These are phyloP conservation scores for Metschnikowia bowlesiae DNA, from an alignment of 805 yeast species.

Conservation along the genomic window DNA sequence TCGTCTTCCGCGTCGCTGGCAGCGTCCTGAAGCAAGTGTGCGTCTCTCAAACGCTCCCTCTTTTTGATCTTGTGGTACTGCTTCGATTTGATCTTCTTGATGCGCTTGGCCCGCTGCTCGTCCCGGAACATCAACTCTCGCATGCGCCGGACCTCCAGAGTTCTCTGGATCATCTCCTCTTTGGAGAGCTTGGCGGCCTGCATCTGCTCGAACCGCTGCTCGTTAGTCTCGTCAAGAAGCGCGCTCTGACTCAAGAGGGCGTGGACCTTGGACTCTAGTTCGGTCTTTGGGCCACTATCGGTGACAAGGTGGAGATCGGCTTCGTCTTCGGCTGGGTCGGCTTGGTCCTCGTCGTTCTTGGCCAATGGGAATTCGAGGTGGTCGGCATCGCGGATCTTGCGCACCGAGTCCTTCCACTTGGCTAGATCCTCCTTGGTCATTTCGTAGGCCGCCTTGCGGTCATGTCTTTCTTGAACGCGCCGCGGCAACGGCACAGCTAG, in stretches of 20 bases:
- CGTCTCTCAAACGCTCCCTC: constrained; percentile 70
- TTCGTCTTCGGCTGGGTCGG: constrained; percentile 24
- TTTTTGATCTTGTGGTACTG: constrained; percentile 80
- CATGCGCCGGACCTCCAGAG: constrained; percentile 83
- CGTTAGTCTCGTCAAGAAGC: constrained; percentile 65
- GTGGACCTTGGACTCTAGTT: constrained; percentile 64
- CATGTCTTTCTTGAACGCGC: constrained; percentile 79
- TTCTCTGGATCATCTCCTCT: constrained; percentile 70
- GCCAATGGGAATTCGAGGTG: constrained; percentile 73
- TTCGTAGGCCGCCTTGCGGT: constrained; percentile 86
- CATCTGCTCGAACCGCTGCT: constrained; percentile 82
- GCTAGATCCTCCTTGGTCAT: constrained; percentile 80
- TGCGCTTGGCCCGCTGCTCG: constrained; percentile 82
- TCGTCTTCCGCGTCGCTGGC: constrained; percentile 64
- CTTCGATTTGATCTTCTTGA: constrained; percentile 93
- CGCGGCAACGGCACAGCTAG: constrained; percentile 79
- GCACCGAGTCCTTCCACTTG: constrained; percentile 84
- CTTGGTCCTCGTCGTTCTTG: constrained; percentile 24
- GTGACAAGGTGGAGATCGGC: constrained; percentile 23
- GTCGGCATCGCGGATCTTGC: constrained; percentile 77
- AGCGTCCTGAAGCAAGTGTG: constrained; percentile 61
- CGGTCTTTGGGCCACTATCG: constrained; percentile 39
- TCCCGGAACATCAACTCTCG: constrained; percentile 96
- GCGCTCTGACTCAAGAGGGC: constrained; percentile 60
- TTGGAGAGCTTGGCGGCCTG: constrained; percentile 76